Evolutionary conservation across 176 grass and related monocot genomes (phyloP), one percentile per base, ranked within the genome.

Genomic region (Pontederia paniculata): DNA sequence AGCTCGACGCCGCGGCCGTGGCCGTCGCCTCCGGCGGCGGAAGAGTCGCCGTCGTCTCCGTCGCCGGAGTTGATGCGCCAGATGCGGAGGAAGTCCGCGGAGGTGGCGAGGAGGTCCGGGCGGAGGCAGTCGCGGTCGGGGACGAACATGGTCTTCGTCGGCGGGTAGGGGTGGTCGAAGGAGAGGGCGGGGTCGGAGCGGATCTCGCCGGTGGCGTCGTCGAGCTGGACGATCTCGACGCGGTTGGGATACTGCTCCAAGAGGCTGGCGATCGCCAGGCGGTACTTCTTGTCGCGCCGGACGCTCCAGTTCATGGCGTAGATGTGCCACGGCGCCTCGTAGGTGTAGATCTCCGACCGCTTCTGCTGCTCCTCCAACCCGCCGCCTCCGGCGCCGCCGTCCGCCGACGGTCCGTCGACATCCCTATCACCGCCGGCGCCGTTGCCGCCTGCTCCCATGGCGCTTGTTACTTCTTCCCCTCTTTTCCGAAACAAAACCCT

Each of bases 261-360:
- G 21, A 98, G 83, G 54, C 93, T 98, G 21, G 86, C 83, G 74
- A 98, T 88, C 69, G 93, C 86, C 18, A 98, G 80, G 10, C 93
- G 93, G 83, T 98, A 98, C 76, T 84, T 87, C 75, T 82, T 91
- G 75, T 98, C 87, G 18, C 93, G 93, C 56, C 93, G 93, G 23
- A 91, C 93, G 80, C 93, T 98, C 86, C 93, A 98, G 80, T 98
- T 98, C 93, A 98, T 98, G 57, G 74, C 83, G 87, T 91, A 98
- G 77, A 98, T 80, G 83, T 82, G 83, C 93, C 93, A 98, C 0
- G 62, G 72, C 15, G 93, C 93, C 76, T 98, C 93, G 75, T 98
- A 98, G 11, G 93, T 91, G 83, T 98, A 98, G 93, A 98, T 98
- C 93, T 98, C 86, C 49, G 93, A 91, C 58, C 86, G 71, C 83